phyloP scores from a whole-genome alignment of 2,329 filamentous ascomycete genomes.

The Colletotrichum sp. region DNA sequence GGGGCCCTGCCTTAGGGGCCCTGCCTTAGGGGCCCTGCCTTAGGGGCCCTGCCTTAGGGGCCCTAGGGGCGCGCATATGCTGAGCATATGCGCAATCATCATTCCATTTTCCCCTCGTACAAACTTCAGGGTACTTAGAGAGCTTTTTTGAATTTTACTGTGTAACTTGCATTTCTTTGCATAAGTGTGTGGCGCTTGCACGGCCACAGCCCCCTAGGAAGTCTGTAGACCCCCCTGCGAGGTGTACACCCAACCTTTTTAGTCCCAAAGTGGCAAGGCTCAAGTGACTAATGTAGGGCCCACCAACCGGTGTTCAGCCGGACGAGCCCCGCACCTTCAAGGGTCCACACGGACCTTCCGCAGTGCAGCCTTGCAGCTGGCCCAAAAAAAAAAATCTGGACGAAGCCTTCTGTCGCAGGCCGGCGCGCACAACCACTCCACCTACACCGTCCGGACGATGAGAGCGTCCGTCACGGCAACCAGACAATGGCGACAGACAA shows the following conservation, averaged over 20 bases:
- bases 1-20: no score
- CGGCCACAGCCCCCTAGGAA: no score
- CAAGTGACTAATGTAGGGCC: accelerated
- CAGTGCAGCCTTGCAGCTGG: conserved; percentile 18
- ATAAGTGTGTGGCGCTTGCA: no score
- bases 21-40: no score
- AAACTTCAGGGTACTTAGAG: no score
- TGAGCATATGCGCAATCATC: no score
- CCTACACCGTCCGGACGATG: conserved; percentile 12
- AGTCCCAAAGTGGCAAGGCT: not conserved
- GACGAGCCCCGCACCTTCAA: not conserved
- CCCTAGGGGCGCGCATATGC: no score
- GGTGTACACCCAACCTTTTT: not conserved
- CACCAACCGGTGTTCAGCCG: conserved; percentile 14
- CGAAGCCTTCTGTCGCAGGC: not conserved
- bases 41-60: no score
- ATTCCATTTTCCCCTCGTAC: no score
- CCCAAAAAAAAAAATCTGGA: conserved; percentile 17
- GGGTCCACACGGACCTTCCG: not conserved
- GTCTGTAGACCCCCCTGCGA: no score
- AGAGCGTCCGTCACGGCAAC: conserved; percentile 7
- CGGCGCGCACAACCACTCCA: conserved; percentile 3
- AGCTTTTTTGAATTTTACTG: no score
- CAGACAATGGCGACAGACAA: conserved; percentile 17
- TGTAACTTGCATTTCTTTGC: no score